A percentile compares a stretch with the other conserved stretches of the same genome.
phyloP scores from a whole-genome alignment of 2,329 filamentous ascomycete genomes.

The Pseudogymnoascus sp. region DNA sequence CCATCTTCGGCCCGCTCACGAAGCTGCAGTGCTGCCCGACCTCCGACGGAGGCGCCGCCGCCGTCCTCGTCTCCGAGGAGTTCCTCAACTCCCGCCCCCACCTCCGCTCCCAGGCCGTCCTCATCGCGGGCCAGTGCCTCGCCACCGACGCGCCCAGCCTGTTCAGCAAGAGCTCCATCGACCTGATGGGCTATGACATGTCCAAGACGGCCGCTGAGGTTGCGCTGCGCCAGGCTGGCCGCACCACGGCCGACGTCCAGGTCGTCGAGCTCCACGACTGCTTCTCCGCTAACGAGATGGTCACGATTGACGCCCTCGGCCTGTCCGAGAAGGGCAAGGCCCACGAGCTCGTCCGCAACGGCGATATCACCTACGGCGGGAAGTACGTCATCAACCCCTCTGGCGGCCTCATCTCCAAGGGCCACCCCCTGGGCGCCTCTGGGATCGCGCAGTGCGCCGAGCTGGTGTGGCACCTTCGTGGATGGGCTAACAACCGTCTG shows the following conservation, averaged over 20 bases:
- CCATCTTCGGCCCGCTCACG: constrained; percentile 79
- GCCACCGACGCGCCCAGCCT: constrained; percentile 75
- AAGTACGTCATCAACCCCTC: constrained; percentile 82
- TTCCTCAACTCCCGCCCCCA: constrained; percentile 83
- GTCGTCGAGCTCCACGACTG: constrained; percentile 95
- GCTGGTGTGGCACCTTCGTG: constrained; percentile 87
- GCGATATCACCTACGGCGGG: constrained; percentile 87
- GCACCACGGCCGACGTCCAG: constrained; percentile 61
- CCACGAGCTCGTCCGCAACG: constrained; percentile 77
- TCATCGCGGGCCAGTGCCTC: constrained; percentile 80
- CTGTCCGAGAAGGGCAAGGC: constrained; percentile 73
- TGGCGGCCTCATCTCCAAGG: constrained; percentile 91
- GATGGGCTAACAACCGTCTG: constrained; percentile 87
- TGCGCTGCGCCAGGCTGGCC: constrained; percentile 66
- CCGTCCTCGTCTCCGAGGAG: constrained; percentile 76
- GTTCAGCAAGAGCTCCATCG: constrained; percentile 74
- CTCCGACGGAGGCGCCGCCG: constrained; percentile 83
- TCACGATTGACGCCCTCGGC: constrained; percentile 78
- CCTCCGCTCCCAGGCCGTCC: constrained; percentile 71
- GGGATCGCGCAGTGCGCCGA: constrained; percentile 95
- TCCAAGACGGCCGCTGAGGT: constrained; percentile 57
- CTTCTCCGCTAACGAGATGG: constrained; percentile 92
- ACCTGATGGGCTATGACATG: constrained; percentile 87
- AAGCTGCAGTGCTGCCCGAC: constrained; percentile 99
- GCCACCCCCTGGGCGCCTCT: constrained; percentile 86